Conservation (phyloP, 441 rosid genomes). For the Brassica hybrid region DNA sequence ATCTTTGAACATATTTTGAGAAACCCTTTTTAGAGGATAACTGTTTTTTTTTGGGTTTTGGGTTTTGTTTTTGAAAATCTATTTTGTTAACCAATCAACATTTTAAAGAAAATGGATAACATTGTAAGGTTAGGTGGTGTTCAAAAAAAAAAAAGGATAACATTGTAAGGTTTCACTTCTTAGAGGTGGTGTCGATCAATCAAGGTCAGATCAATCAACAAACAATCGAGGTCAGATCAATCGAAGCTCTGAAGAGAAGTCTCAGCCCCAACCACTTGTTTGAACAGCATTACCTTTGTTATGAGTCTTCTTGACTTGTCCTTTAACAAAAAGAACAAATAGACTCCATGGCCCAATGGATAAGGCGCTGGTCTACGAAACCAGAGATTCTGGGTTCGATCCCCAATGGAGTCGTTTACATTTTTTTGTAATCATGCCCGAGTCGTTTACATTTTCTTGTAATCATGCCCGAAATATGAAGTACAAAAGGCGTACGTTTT, state of each 20-base stretch:
- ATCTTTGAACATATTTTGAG: no score
- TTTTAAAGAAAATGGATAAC: no score
- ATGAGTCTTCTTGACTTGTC: no score
- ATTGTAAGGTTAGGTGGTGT: no score
- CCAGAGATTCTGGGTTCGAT: conserved; percentile 99
- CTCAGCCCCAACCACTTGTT: background rate
- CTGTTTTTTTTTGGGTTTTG: no score
- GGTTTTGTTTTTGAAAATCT: no score
- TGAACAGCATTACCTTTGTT: background rate
- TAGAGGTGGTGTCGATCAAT: background rate
- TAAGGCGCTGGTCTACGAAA: conserved; percentile 99
- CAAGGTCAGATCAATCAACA: background rate
- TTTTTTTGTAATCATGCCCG: background rate
- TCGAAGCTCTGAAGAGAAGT: background rate
- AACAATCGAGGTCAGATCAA: background rate
- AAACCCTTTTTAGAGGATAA: no score
- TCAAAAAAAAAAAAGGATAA: no score
- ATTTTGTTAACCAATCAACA: no score
- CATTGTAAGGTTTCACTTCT: background rate
- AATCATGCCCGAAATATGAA: background rate
- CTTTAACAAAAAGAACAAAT: no score
- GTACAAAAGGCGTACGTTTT: background rate
- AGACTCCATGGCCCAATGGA: conserved; percentile 98
- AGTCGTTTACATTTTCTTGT: conserved; percentile 44
- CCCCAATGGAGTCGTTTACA: conserved; percentile 78